Conservation (phyloP, 73 alveolate genomes). For the Effrenium voratum region DNA sequence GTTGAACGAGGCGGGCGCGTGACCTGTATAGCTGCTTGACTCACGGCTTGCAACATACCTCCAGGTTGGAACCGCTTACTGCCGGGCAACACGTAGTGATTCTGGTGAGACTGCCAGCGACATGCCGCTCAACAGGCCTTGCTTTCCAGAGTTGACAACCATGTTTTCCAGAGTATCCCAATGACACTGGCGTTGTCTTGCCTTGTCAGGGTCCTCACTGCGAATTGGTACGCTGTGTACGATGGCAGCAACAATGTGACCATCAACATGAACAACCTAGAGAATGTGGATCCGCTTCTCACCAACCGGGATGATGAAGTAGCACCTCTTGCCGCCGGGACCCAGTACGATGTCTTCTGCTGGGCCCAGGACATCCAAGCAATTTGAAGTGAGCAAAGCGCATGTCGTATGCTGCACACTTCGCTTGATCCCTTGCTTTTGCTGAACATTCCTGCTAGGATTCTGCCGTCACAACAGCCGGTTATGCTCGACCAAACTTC, state of each 20-base stretch:
- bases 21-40: background rate
- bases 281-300: conserved; percentile 34
- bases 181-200: too few relatives aligned
- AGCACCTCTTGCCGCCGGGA: conserved; percentile 28
- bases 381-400: background rate
- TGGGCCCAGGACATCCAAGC: conserved; percentile 36
- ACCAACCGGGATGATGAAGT: conserved; percentile 44
- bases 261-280: conserved; percentile 41
- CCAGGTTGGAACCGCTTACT: conserved; percentile 63
- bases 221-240: conserved; percentile 47
- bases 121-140: conserved; percentile 57
- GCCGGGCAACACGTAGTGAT: conserved; percentile 43
- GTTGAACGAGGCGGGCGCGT: background rate
- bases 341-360: conserved; percentile 56
- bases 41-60: background rate
- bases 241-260: conserved; percentile 57
- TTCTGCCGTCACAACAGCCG: background rate
- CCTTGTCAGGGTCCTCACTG: conserved; percentile 62
- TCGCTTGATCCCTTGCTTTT: background rate
- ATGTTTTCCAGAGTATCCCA: too few relatives aligned
- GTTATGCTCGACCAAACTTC: conserved; percentile 50
- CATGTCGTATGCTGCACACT: too few relatives aligned
- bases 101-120: conserved; percentile 52
- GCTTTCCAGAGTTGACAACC: too few relatives aligned
- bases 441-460: background rate